Conservation (phyloP, 1,284 basidiomycete genomes). For the Ustilago loliicola region DNA sequence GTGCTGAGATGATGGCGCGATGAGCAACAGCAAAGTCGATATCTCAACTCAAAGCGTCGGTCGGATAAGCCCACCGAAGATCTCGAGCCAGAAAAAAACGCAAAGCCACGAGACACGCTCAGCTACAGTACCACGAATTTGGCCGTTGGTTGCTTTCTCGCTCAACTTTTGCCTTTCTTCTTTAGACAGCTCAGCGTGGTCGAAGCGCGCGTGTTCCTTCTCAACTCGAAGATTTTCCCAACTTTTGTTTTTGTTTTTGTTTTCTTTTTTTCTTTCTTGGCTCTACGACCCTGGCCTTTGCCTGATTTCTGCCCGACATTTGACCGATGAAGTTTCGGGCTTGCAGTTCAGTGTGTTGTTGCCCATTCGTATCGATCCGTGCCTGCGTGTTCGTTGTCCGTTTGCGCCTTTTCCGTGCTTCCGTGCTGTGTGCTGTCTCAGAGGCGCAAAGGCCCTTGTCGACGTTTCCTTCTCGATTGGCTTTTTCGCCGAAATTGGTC, state of each 20-base stretch:
- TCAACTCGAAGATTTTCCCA: slow-evolving; percentile 24
- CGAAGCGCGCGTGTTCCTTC: slow-evolving; percentile 3
- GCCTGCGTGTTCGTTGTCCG: not conserved
- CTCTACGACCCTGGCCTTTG: not conserved
- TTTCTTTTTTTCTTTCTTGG: slow-evolving; percentile 6
- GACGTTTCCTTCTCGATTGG: not conserved
- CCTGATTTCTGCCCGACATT: slow-evolving; percentile 27
- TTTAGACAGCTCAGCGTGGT: slow-evolving; percentile 1
- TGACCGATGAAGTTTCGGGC: slow-evolving; percentile 38
- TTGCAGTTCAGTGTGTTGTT: not conserved
- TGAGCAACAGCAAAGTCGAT: not conserved
- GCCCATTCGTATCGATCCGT: slow-evolving; percentile 36
- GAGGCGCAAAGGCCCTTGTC: slow-evolving; percentile 9
- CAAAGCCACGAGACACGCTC: not conserved
- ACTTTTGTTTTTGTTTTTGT: slow-evolving; percentile 28
- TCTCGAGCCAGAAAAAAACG: not conserved
- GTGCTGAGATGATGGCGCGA: not conserved
- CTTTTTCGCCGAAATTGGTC: slow-evolving; percentile 24
- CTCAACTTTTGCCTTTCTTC: slow-evolving; percentile 8
- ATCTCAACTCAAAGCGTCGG: not conserved
- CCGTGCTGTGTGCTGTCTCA: slow-evolving; percentile 11
- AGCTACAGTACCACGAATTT: not conserved
- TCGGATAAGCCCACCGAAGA: slow-evolving; percentile 3
- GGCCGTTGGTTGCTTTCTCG: slow-evolving; percentile 12
- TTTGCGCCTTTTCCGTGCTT: slow-evolving; percentile 16